Base-by-base conservation (phyloP, 345 rosid genomes). In the Passiflora organensis region DNA sequence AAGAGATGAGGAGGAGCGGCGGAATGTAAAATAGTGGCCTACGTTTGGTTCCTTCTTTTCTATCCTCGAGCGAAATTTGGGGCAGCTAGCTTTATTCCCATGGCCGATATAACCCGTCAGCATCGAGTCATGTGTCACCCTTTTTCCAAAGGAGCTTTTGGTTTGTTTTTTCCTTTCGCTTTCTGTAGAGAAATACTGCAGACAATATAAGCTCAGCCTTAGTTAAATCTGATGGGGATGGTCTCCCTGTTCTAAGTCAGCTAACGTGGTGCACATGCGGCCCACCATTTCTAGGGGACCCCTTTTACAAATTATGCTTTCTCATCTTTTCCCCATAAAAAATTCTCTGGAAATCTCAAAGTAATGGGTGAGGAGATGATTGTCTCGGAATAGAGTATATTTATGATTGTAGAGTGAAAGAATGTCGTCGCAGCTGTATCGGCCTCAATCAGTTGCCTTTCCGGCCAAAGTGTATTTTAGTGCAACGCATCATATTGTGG, bases 71-170 rank as follows among this genome's bases (percentile, higher is more conserved):
- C 32, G 32, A 71, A 59, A 66, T 69, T 43, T 73, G 83, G 56
- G 80, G 55, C 70, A 68, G 71, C 59, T 53, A 72, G 68, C 84
- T 86, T 79, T 84, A 75, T 73, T 76, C 70, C 60, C 60, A 60
- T 17, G n/a, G 43, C 64, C 74, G 43, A 63, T 62, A 43, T 48
- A 25, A 65, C 65, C 67, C 77, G 89, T 83, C 87, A 83, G 82
- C 94, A 76, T 16, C 46, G 49, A 71, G 72, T 65, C 80, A 70
- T 55, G 32, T 28, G 69, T 79, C 62, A 4, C 38, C 54, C 64
- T 56, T 84, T 77, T 53, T 45, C 19, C 69, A 75, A 86, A 83
- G 75, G 72, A 67, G 73, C 87, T 84, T 84, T 86, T 68, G 51
- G 11, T 22, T 42, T 62, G 38, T 34, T 44, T 18, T 53, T 6